Percentiles rank a stretch among this genome's conserved stretches.
Conservation (phyloP, 1,139 yeast species). For the Taiozyma sp. region DNA sequence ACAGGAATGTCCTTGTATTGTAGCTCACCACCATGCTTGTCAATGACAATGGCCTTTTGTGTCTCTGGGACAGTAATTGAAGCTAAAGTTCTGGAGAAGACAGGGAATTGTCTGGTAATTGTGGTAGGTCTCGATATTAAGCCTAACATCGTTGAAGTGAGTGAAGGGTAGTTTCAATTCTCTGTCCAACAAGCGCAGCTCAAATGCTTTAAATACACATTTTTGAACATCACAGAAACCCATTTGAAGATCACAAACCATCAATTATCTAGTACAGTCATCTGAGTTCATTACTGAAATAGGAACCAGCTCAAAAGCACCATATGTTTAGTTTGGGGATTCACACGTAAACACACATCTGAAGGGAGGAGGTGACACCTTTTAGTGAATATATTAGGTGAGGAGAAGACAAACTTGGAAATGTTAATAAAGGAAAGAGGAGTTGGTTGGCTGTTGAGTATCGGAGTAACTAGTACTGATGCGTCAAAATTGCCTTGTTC, state of each 20-base stretch:
- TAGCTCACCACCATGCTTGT: slow-evolving; percentile 60
- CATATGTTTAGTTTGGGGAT: neutral
- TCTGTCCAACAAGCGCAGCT: neutral
- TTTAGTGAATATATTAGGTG: too few species aligned
- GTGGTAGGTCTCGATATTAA: neutral
- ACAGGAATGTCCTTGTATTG: slow-evolving; percentile 60
- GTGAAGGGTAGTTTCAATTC: neutral
- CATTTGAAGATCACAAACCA: neutral
- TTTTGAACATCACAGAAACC: too few species aligned
- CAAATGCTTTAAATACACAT: neutral
- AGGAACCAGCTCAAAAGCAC: neutral
- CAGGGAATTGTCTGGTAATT: neutral
- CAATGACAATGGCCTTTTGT: slow-evolving; percentile 71
- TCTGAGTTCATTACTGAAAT: neutral
- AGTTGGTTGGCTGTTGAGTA: too few species aligned
- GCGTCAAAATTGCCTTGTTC: too few species aligned
- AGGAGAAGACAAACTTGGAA: too few species aligned
- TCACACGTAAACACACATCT: neutral
- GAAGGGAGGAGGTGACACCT: neutral
- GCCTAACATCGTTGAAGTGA: neutral
- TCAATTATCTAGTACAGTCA: neutral
- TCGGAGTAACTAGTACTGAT: too few species aligned
- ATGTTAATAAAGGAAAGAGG: too few species aligned
- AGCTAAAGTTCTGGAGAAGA: neutral
- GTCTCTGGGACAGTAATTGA: slow-evolving; percentile 42